Evolutionary conservation across 768 basidiomycete genomes (phyloP).

Genomic region (Glaciozyma martinii): DNA sequence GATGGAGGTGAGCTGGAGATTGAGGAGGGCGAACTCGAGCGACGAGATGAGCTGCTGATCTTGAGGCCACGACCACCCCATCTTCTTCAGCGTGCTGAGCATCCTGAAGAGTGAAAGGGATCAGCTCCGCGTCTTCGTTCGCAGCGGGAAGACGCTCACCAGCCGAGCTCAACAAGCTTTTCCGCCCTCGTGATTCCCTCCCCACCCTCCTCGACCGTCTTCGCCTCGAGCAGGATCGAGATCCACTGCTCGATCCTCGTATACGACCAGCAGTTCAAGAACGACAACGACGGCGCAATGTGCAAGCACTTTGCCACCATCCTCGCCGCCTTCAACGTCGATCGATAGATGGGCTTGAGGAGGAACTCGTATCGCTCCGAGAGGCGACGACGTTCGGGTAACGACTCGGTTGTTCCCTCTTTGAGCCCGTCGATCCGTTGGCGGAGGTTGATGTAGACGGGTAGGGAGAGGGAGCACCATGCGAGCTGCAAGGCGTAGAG

Average conservation of each 20-base stretch:
- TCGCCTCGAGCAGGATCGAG: slow-evolving; percentile 14
- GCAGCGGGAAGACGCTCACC: not conserved
- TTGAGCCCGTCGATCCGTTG: slow-evolving; percentile 15
- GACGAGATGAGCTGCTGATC: not conserved
- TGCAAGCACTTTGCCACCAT: slow-evolving; percentile 24
- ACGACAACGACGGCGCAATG: slow-evolving; percentile 25
- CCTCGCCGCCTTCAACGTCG: slow-evolving; percentile 17
- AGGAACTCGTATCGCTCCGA: slow-evolving; percentile 16
- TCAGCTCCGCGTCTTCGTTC: not conserved
- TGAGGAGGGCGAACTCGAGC: slow-evolving; percentile 10
- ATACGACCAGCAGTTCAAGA: slow-evolving; percentile 12
- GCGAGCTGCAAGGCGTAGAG: slow-evolving; percentile 22
- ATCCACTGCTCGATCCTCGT: slow-evolving; percentile 20
- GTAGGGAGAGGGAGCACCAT: slow-evolving; percentile 24
- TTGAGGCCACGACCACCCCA: slow-evolving; percentile 28
- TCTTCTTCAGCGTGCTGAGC: slow-evolving; percentile 19
- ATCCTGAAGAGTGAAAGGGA: not conserved
- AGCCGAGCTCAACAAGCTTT: slow-evolving; percentile 3
- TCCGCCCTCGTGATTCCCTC: slow-evolving; percentile 17
- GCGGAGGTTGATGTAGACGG: slow-evolving; percentile 20
- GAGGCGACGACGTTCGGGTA: not conserved
- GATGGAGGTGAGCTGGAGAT: not conserved
- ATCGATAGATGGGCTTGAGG: slow-evolving; percentile 1
- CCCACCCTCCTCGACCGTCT: slow-evolving; percentile 18
- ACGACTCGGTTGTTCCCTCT: not conserved